These are phyloP conservation scores for Saturnispora dispora DNA, from an alignment of 805 yeast genomes.

Conservation along the genomic window DNA sequence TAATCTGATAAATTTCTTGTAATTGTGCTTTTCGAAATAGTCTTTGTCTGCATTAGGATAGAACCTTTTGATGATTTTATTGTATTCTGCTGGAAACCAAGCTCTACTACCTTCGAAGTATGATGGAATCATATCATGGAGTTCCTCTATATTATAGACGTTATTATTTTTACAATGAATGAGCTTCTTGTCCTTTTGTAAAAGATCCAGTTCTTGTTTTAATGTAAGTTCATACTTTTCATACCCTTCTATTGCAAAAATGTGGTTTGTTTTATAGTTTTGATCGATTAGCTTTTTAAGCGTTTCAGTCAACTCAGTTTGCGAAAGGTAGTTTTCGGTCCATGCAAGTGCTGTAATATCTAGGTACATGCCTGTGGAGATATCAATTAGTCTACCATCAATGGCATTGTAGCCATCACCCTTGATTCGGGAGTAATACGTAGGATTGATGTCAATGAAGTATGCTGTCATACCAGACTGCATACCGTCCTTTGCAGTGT, in stretches of 20 bases:
- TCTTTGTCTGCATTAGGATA: slow-evolving; percentile 31
- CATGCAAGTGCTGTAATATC: slow-evolving; percentile 35
- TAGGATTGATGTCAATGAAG: slow-evolving; percentile 28
- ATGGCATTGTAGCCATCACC: slow-evolving; percentile 43
- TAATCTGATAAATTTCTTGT: slow-evolving; percentile 41
- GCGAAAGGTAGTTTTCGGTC: slow-evolving; percentile 9
- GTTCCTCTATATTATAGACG: slow-evolving; percentile 37
- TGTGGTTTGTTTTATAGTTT: slow-evolving; percentile 13
- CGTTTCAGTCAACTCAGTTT: slow-evolving; percentile 5
- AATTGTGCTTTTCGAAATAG: slow-evolving; percentile 32
- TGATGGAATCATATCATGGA: slow-evolving; percentile 46
- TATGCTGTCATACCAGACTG: slow-evolving; percentile 25
- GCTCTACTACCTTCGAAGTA: slow-evolving; percentile 49
- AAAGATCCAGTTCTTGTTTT: slow-evolving; percentile 23
- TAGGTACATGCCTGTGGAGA: slow-evolving; percentile 38
- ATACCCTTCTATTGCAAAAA: slow-evolving; percentile 36
- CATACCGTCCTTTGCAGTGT: slow-evolving; percentile 12
- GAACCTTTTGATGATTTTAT: slow-evolving; percentile 38
- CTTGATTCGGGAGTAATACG: slow-evolving; percentile 28
- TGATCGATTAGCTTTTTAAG: slow-evolving; percentile 13
- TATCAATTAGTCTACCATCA: slow-evolving; percentile 47
- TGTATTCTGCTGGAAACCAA: slow-evolving; percentile 34
- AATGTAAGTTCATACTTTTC: slow-evolving; percentile 22
- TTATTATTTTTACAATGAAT: slow-evolving; percentile 43
- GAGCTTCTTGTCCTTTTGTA: slow-evolving; percentile 16